Conservation (phyloP, 345 rosid genomes). For the Carallia pectinifolia region DNA sequence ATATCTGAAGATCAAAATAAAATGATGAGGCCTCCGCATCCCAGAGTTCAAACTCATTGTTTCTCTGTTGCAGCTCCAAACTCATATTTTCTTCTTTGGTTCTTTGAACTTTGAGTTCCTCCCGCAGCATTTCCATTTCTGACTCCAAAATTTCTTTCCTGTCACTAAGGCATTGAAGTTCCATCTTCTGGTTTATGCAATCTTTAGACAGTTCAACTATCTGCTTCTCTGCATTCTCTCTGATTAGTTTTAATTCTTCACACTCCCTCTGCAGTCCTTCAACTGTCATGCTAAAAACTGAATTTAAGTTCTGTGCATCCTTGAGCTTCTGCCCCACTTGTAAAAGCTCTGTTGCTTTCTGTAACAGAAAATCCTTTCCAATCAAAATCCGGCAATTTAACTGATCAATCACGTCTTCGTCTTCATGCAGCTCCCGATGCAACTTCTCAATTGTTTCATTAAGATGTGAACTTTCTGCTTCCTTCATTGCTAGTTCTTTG, state of each 20-base stretch:
- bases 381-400: conserved; percentile 49
- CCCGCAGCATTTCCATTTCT: conserved; percentile 34
- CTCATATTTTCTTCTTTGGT: conserved; percentile 64
- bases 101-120: conserved; percentile 52
- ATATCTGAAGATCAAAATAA: conserved; percentile 79
- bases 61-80: conserved; percentile 71
- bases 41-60: conserved; percentile 81
- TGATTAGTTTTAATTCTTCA: conserved; percentile 42
- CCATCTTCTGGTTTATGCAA: conserved; percentile 37
- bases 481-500: conserved; percentile 47
- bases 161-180: conserved; percentile 47
- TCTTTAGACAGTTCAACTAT: conserved; percentile 41
- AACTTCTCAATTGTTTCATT: conserved; percentile 47
- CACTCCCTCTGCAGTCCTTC: conserved; percentile 64
- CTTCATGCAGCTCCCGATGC: conserved; percentile 53
- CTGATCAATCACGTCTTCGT: conserved; percentile 51
- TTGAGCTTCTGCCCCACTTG: conserved; percentile 69
- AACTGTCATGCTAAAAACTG: conserved; percentile 51
- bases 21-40: conserved; percentile 87
- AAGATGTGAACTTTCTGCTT: conserved; percentile 42
- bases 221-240: conserved; percentile 43
- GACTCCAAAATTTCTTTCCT: conserved; percentile 53
- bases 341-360: conserved; percentile 55
- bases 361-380: conserved; percentile 52
- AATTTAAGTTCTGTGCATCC: conserved; percentile 50